A percentile compares a stretch with the other conserved stretches of the same genome.
These are phyloP conservation scores for Arachnopeziza araneosa DNA, from an alignment of 2,329 filamentous ascomycete genomes.

Conservation along the genomic window DNA sequence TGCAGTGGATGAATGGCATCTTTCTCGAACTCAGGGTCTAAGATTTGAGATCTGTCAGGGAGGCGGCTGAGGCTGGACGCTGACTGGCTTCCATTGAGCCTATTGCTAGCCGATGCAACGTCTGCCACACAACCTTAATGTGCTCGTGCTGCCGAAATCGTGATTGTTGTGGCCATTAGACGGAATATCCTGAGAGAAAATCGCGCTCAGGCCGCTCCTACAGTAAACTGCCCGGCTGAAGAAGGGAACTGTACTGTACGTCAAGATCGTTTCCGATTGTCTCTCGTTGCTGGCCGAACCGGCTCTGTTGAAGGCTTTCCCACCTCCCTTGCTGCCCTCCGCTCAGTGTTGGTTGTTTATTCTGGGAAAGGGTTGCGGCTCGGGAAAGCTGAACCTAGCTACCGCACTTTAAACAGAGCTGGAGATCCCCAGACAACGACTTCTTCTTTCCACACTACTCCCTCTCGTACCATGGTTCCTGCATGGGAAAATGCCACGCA, in stretches of 20 bases:
- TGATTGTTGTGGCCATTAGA: not conserved
- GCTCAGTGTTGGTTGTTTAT: not conserved
- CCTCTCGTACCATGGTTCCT: not conserved
- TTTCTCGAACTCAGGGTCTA: too few relatives aligned
- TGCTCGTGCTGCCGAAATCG: not conserved
- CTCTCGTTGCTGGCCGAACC: not conserved
- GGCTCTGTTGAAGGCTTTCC: not conserved
- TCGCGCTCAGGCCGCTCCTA: not conserved
- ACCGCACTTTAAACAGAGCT: not conserved
- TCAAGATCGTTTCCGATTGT: not conserved
- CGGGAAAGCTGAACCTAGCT: not conserved
- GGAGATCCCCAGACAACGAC: not conserved
- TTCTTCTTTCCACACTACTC: not conserved
- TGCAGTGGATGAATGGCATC: too few relatives aligned
- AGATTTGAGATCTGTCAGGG: too few relatives aligned
- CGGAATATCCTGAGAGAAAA: not conserved
- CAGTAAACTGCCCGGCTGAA: not conserved
- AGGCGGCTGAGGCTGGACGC: too few relatives aligned
- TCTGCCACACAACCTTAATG: not conserved
- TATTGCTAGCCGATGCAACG: not conserved
- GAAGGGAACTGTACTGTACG: not conserved
- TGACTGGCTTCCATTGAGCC: not conserved
- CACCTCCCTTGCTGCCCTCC: not conserved
- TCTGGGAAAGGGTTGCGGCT: not conserved
- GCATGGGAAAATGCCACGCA: not conserved